Conservation (phyloP, 1,284 basidiomycete genomes). For the Pisolithus thermaeus region DNA sequence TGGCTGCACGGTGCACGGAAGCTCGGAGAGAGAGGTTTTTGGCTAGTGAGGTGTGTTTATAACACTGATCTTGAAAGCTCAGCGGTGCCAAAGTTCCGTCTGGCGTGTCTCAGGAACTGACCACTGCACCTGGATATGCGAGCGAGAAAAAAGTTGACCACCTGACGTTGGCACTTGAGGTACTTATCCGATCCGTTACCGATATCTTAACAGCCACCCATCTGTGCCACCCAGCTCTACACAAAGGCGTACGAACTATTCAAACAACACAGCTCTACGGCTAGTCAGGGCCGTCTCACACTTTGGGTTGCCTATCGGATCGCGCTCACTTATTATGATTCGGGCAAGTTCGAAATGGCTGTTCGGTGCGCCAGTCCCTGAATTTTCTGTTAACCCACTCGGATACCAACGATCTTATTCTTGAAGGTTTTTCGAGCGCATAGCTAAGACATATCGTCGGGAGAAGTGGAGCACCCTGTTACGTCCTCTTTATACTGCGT, state of each 20-base stretch:
- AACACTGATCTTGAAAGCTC: neutral
- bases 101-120: conserved; percentile 17
- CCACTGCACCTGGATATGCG: conserved; percentile 54
- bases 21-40: conserved; percentile 65
- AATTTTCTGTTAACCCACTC: neutral
- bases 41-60: conserved; percentile 46
- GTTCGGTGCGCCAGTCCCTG: conserved; percentile 47
- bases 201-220: neutral
- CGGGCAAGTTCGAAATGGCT: conserved; percentile 78
- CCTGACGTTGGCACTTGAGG: conserved; percentile 75
- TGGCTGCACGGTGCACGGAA: conserved; percentile 80
- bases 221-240: conserved; percentile 55
- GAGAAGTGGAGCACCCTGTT: conserved; percentile 76
- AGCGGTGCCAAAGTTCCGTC: neutral
- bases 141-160: conserved; percentile 93
- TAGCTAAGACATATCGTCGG: conserved; percentile 76
- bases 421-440: conserved; percentile 83
- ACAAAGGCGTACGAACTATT: conserved; percentile 88
- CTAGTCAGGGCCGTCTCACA: conserved; percentile 64
- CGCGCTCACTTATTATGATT: conserved; percentile 74
- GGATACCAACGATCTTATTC: neutral
- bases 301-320: conserved; percentile 84
- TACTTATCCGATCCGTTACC: conserved; percentile 19
- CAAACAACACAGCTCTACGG: conserved; percentile 58
- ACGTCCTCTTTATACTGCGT: conserved; percentile 63